Percentiles rank a stretch among this genome's conserved stretches.
These are phyloP conservation scores for Aspergillus baeticus DNA, from an alignment of 495 filamentous ascomycete genomes.

Conservation along the genomic window DNA sequence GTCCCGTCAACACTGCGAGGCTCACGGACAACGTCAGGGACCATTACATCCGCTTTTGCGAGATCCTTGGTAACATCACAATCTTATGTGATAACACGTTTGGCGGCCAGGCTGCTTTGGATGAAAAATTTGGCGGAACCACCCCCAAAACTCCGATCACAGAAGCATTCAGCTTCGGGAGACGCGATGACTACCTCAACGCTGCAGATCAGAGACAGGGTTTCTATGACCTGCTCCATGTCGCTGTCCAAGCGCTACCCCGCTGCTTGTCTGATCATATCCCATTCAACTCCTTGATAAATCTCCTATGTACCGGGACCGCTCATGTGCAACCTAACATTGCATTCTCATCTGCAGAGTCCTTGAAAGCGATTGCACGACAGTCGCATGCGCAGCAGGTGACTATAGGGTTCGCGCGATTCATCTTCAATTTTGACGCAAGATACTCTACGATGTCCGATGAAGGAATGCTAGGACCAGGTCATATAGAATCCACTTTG, in stretches of 20 bases:
- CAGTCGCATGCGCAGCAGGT: slow-evolving; percentile 94
- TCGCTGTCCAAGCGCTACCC: slow-evolving; percentile 91
- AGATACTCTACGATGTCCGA: slow-evolving; percentile 97
- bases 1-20: slow-evolving; percentile 70
- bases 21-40: slow-evolving; percentile 75
- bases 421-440: slow-evolving; percentile 98
- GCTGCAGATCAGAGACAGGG: slow-evolving; percentile 84
- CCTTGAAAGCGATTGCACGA: slow-evolving; percentile 89
- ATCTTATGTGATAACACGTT: slow-evolving; percentile 95
- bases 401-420: slow-evolving; percentile 92
- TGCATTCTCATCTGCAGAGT: slow-evolving; percentile 86
- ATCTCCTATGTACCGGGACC: slow-evolving; percentile 92
- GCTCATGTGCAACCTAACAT: slow-evolving; percentile 94
- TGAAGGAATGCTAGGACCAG: slow-evolving; percentile 91
- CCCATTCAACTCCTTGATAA: slow-evolving; percentile 91
- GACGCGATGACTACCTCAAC: slow-evolving; percentile 74
- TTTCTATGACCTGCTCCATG: slow-evolving; percentile 92
- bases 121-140: slow-evolving; percentile 86
- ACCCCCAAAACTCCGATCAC: slow-evolving; percentile 92
- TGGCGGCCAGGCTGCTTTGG: slow-evolving; percentile 89
- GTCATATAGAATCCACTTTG: slow-evolving; percentile 92
- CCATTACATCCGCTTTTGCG: slow-evolving; percentile 87
- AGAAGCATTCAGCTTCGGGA: slow-evolving; percentile 86
- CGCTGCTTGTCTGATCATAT: slow-evolving; percentile 89
- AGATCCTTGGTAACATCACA: slow-evolving; percentile 92